These are phyloP conservation scores for Didymella pinodella DNA, from an alignment of 2,329 filamentous ascomycete genomes.

Conservation along the genomic window DNA sequence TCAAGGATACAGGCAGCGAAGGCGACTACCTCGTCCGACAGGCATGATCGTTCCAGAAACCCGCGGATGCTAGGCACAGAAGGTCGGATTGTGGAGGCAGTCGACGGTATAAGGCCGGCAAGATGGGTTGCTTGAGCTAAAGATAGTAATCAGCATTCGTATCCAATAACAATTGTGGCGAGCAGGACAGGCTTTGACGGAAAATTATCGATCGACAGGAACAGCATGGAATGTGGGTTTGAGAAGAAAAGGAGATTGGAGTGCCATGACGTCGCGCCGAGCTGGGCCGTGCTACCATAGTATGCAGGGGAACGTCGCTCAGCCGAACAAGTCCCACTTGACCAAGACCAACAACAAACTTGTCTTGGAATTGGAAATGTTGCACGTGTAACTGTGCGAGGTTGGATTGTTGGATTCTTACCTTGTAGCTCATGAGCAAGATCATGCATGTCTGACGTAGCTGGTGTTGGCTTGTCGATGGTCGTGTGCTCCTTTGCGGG, in stretches of 20 bases:
- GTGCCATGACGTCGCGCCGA: conserved; percentile 22
- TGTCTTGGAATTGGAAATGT: conserved; percentile 24
- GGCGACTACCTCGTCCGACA: conserved; percentile 48
- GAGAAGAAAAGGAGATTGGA: conserved; percentile 20
- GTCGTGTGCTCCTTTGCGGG: conserved; percentile 40
- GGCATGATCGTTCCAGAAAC: conserved; percentile 42
- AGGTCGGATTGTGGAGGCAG: conserved; percentile 40
- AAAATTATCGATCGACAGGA: conserved; percentile 33
- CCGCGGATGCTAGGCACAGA: conserved; percentile 36
- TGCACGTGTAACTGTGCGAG: conserved; percentile 26
- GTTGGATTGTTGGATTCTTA: conserved; percentile 31
- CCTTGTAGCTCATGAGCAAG: conserved; percentile 39
- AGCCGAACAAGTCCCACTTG: conserved; percentile 23
- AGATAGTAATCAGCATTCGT: conserved; percentile 32
- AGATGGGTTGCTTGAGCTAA: conserved; percentile 49
- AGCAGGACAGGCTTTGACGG: conserved; percentile 22
- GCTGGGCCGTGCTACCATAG: conserved; percentile 11
- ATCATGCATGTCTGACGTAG: conserved; percentile 20
- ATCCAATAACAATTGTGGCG: conserved; percentile 21
- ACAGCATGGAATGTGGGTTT: conserved; percentile 21
- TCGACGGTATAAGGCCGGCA: conserved; percentile 47
- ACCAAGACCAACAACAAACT: conserved; percentile 28
- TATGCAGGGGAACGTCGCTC: conserved; percentile 31
- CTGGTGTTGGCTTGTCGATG: conserved; percentile 14
- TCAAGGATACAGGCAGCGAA: conserved; percentile 52